phyloP scores from a whole-genome alignment of 75 land plant species.

The Ceratopteris richardii region DNA sequence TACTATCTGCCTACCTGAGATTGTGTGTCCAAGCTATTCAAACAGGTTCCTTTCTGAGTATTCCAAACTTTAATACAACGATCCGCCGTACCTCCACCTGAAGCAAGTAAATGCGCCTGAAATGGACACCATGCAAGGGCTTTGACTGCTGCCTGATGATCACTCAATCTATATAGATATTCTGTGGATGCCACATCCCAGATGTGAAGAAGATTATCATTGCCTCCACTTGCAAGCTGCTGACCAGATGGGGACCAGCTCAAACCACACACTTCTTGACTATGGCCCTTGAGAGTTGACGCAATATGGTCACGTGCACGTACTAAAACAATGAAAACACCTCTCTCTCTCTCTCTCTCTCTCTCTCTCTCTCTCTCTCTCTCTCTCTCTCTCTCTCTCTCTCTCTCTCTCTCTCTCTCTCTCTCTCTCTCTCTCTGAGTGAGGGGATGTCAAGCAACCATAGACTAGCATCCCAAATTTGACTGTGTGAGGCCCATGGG shows the following conservation, averaged over 20 bases:
- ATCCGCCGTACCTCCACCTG: slow-evolving; percentile 72
- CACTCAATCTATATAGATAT: slow-evolving; percentile 26
- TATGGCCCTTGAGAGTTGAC: slow-evolving; percentile 25
- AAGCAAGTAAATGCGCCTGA: slow-evolving; percentile 44
- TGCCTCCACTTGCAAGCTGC: slow-evolving; percentile 64
- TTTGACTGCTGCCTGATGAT: slow-evolving; percentile 64
- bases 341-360: no score
- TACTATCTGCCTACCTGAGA: slow-evolving; percentile 57
- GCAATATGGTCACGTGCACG: slow-evolving; percentile 23
- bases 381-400: no score
- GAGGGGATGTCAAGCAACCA: no score
- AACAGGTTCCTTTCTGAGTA: slow-evolving; percentile 49
- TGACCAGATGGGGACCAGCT: slow-evolving; percentile 42
- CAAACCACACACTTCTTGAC: slow-evolving; percentile 52
- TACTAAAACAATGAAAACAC: slow-evolving; percentile 20
- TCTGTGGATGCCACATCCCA: slow-evolving; percentile 46
- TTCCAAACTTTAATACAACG: slow-evolving; percentile 73
- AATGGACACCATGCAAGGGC: slow-evolving; percentile 76
- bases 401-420: no score
- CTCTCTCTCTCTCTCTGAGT: no score
- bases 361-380: no score
- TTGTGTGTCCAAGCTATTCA: slow-evolving; percentile 37
- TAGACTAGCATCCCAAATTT: no score
- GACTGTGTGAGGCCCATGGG: no score
- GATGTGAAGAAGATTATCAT: slow-evolving; percentile 50